These are phyloP conservation scores for Ophiostoma australiae DNA, from an alignment of 2,329 filamentous ascomycete species.

Conservation along the genomic window DNA sequence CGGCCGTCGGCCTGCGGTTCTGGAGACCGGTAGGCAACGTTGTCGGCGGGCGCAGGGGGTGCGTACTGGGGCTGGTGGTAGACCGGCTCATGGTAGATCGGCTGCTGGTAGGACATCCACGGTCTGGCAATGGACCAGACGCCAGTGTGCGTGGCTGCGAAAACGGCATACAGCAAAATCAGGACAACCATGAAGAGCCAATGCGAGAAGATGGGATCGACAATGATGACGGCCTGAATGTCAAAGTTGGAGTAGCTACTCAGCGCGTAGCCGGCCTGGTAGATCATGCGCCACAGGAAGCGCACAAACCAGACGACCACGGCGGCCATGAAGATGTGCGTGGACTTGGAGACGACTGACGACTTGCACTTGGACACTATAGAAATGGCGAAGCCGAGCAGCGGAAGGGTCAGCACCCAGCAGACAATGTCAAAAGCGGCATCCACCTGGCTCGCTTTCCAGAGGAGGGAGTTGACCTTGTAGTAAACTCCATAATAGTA, in stretches of 20 bases:
- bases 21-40: neutral
- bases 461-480: neutral
- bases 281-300: neutral
- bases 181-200: neutral
- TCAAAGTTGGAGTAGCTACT: neutral
- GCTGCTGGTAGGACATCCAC: slow-evolving; percentile 5
- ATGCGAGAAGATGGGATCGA: neutral
- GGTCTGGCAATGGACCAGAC: neutral
- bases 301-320: neutral
- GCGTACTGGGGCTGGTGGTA: neutral
- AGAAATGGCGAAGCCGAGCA: neutral
- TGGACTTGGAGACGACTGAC: neutral
- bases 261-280: neutral
- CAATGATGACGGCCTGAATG: neutral
- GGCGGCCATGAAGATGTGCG: neutral
- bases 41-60: neutral
- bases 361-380: neutral
- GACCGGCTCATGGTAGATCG: neutral
- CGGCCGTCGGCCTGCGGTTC: neutral
- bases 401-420: neutral
- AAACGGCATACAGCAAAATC: neutral
- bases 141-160: neutral
- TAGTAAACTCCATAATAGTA: neutral
- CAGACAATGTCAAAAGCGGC: neutral
- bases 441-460: neutral